Conservation (phyloP, 768 basidiomycete genomes). For the Mycena crocata region DNA sequence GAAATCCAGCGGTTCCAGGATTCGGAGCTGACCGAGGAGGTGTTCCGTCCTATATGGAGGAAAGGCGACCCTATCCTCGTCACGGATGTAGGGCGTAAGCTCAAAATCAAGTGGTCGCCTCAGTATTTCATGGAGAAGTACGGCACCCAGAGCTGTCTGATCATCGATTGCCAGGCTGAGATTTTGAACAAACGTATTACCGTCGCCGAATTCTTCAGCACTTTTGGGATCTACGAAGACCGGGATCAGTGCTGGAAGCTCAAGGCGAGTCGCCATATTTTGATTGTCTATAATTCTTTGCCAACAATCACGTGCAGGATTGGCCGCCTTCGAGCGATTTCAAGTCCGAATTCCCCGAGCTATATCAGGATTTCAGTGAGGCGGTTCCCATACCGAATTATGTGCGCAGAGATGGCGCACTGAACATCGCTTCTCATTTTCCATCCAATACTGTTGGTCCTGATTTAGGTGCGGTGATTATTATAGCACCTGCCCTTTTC, state of each 20-base stretch:
- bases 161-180: conserved; percentile 88
- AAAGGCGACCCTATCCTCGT: conserved; percentile 84
- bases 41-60: conserved; percentile 79
- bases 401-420: conserved; percentile 89
- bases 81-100: conserved; percentile 68
- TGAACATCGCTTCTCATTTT: conserved; percentile 92
- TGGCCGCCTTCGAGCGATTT: conserved; percentile 95
- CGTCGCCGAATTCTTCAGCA: conserved; percentile 82
- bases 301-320: conserved; percentile 62
- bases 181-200: conserved; percentile 68
- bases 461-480: conserved; percentile 71
- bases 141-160: conserved; percentile 70
- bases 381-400: conserved; percentile 91
- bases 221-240: conserved; percentile 77
- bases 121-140: conserved; percentile 81
- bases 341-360: conserved; percentile 81
- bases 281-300: not conserved
- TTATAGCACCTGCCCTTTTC: conserved; percentile 29
- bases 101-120: conserved; percentile 83
- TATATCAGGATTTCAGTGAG: conserved; percentile 86
- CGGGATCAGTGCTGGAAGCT: conserved; percentile 76
- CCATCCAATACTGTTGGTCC: conserved; percentile 82
- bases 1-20: conserved; percentile 59
- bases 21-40: conserved; percentile 62
- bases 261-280: conserved; percentile 60